Conservation (phyloP, 192 early-diverging fungal species). For the Coemansia sp. region DNA sequence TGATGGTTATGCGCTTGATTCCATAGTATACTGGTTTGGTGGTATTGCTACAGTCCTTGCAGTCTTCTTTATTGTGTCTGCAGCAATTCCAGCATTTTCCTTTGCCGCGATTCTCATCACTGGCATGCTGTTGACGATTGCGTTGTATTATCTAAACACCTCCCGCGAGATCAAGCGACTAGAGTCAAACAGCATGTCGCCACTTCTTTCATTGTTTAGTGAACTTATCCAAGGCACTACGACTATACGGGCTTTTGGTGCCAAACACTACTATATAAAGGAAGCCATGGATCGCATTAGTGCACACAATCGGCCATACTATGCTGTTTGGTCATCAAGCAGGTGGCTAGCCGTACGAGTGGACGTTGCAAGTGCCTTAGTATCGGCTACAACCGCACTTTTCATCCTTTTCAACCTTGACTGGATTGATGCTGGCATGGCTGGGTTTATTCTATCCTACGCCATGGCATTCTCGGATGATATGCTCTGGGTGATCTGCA, state of each 20-base stretch:
- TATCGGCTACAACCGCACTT: conserved; percentile 69
- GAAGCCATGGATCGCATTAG: conserved; percentile 59
- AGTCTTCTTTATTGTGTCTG: conserved; percentile 58
- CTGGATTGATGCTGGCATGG: conserved; percentile 72
- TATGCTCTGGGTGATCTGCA: conserved; percentile 75
- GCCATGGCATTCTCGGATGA: conserved; percentile 76
- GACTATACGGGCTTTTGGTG: conserved; percentile 79
- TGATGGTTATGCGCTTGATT: conserved; percentile 66
- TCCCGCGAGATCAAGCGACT: conserved; percentile 79
- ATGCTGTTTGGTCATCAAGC: conserved; percentile 75
- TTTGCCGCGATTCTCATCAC: conserved; percentile 62
- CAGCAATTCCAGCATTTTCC: conserved; percentile 70
- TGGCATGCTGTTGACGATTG: conserved; percentile 62
- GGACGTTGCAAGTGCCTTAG: conserved; percentile 68
- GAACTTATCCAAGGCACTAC: conserved; percentile 67
- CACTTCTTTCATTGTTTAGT: conserved; percentile 72
- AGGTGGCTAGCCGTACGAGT: conserved; percentile 81
- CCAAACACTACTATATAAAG: conserved; percentile 47
- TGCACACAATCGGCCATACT: conserved; percentile 74
- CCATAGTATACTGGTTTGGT: conserved; percentile 56
- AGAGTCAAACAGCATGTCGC: conserved; percentile 67
- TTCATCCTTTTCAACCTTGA: conserved; percentile 56
- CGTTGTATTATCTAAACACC: conserved; percentile 18
- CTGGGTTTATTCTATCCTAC: conserved; percentile 81
- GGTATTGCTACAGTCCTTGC: conserved; percentile 54